Percentiles rank a stretch among this genome's conserved stretches.
Conservation (phyloP, 202 grass and related monocot genomes). For the Sporobolus alterniflorus region DNA sequence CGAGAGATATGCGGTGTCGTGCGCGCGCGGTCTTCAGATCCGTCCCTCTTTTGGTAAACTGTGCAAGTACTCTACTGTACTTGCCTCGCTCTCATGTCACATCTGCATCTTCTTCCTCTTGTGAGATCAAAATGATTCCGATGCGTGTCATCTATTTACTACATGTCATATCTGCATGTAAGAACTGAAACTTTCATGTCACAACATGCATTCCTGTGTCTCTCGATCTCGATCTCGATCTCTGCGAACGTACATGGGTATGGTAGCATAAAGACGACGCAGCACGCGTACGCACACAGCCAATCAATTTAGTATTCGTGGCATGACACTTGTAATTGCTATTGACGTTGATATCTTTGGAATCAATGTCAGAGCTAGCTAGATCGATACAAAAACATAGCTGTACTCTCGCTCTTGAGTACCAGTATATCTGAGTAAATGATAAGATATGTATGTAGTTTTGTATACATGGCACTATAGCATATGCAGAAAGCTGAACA, state of each 20-base stretch:
- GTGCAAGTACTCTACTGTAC: not conserved
- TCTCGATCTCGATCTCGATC: too few species aligned
- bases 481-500: not conserved
- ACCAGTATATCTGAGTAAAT: not conserved
- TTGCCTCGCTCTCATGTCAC: not conserved
- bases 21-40: slow-evolving; percentile 5
- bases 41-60: slow-evolving; percentile 27
- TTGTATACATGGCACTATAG: not conserved
- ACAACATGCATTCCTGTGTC: not conserved
- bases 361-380: not conserved
- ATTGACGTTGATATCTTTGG: not conserved
- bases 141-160: not conserved
- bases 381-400: not conserved
- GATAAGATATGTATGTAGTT: too few species aligned
- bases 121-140: not conserved
- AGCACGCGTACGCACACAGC: too few species aligned
- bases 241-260: too few species aligned
- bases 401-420: not conserved
- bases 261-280: too few species aligned
- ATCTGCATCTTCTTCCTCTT: not conserved
- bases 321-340: slow-evolving; percentile 30
- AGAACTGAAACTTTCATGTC: too few species aligned
- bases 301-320: slow-evolving; percentile 22
- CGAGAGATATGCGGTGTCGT: slow-evolving; percentile 9
- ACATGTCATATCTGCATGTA: too few species aligned